Evolutionary conservation across 441 rosid genomes (phyloP), one percentile per base, ranked within the genome.

Genomic region (Kokia cookei): DNA sequence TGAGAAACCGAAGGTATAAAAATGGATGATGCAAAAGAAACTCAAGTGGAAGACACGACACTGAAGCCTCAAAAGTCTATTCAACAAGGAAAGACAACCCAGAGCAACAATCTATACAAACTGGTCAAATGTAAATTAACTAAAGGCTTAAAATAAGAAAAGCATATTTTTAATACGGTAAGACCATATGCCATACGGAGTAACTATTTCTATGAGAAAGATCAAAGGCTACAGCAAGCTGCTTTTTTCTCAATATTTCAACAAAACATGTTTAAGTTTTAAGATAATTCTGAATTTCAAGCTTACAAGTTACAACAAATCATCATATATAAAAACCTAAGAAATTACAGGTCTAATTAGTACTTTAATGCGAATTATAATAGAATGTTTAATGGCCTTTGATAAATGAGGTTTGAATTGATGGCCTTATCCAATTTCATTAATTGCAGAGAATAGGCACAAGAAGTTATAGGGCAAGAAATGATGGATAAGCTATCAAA

Each of bases 21-120:
- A 8, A 43, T 71, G 12, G 53, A 43, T 59, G 40, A 14, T 26
- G 15, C 42, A 58, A 42, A 48, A 19, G 74, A 26, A 71, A 58
- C 65, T 68, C 73, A 71, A 57, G 74, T 60, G 32, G 74, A 57
- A 42, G 42, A 24, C 17, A 48, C 2, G 26, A 68, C 51, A 71
- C 24, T 37, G 15, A 24, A 14, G 42, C 40, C 40, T 71, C 58
- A 15, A 67, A 27, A 48, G 47, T 68, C 13, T 42, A 12, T 15
- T 45, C 50, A 68, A 68, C 8, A 32, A 48, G 26, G 45, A 68
- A 67, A 27, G 26, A 68, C 35, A 65, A 51, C 70, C 55, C 55
- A 2, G 22, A 24, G 15, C 50, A 45, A 45, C 50, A 45, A 45
- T 45, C 50, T 45, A 45, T 6, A 70, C 47, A 54, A 57, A 55